Base-by-base conservation (phyloP, 2,329 filamentous ascomycete genomes). In the Phyllosticta paracitricarpa region DNA sequence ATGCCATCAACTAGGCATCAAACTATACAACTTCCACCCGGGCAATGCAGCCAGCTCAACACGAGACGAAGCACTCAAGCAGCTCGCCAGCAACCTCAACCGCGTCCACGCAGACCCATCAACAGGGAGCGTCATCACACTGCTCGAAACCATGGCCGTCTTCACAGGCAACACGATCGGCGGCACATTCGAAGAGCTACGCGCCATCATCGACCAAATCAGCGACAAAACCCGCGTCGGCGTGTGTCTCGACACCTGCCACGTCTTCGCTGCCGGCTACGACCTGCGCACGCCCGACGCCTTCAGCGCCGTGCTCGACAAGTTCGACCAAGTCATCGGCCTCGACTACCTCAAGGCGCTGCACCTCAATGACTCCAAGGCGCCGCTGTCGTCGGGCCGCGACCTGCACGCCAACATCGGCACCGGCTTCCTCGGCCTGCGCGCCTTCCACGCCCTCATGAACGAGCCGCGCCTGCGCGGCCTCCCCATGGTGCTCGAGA, bases 321-420 rank as follows among this genome's bases (percentile, higher is more conserved):
- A 87, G 33, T 96, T 99, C 67, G 88, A 96, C 66, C 72, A 83
- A 9, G 78, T 88, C 5, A 88, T 99, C 9, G 94, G 94, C 0
- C 73, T 88, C 30, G 76, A 84, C 59, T 96, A 95, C 68, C 82
- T 99, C 7, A 86, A 85, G 63, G 94, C 94, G 0, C 79, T 97
- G 61, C 94, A 99, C 73, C 68, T 99, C 52, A 99, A 99, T 73
- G 94, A 99, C 75, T 95, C 89, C 76, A 99, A 97, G 76, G 91
- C 92, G 0, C 93, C 94, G 0, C 79, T 96, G 30, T 80, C 76
- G 52, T 94, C 90, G 40, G 84, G 91, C 66, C 85, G 92, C 51
- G 94, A 99, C 72, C 77, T 97, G 2, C 94, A 99, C 75, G 91
- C 93, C 65, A 97, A 97, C 71, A 97, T 99, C 65, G 94, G 94